Conservation (phyloP, 2,329 filamentous ascomycete genomes). For the Colletotrichum falcatum region DNA sequence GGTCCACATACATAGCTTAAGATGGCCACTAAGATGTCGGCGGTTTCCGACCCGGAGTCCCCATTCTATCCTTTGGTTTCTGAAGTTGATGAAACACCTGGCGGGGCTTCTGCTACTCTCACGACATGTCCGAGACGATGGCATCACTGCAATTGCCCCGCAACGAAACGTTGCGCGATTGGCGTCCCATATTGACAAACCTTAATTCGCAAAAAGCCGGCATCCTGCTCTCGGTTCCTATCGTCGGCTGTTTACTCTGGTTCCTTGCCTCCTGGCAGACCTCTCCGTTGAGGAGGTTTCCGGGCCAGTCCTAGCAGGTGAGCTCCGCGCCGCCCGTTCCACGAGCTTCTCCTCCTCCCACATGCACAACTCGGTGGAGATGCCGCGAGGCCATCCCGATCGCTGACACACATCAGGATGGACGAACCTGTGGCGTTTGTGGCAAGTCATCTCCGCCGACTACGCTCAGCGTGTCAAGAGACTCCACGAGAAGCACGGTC, state of each 20-base stretch:
- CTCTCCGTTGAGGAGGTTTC: constrained; percentile 48
- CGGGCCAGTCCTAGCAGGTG: constrained; percentile 49
- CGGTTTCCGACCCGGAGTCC: neutral
- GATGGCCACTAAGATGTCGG: neutral
- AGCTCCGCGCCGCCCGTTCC: neutral
- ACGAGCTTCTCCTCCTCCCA: neutral
- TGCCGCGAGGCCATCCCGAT: rapidly evolving
- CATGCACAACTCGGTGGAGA: no score
- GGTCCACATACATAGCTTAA: neutral
- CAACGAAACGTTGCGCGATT: constrained; percentile 1
- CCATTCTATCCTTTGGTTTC: neutral
- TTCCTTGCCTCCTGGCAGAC: constrained; percentile 16
- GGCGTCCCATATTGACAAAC: neutral
- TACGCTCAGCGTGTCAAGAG: constrained; percentile 44
- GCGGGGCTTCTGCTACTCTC: no score
- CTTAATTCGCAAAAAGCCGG: neutral
- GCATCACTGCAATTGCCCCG: neutral
- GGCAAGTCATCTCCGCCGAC: constrained; percentile 42
- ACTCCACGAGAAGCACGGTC: constrained; percentile 48
- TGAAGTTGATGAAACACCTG: neutral
- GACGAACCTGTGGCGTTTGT: constrained; percentile 48
- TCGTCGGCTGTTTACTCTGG: constrained; percentile 11
- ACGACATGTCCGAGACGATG: neutral
- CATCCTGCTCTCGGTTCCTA: neutral
- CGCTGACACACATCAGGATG: constrained; percentile 35